Evolutionary conservation across 371 early-diverging fungal genomes (phyloP), one percentile per base, ranked within the genome.

Genomic region (Batrachochytrium dendrobatidis): DNA sequence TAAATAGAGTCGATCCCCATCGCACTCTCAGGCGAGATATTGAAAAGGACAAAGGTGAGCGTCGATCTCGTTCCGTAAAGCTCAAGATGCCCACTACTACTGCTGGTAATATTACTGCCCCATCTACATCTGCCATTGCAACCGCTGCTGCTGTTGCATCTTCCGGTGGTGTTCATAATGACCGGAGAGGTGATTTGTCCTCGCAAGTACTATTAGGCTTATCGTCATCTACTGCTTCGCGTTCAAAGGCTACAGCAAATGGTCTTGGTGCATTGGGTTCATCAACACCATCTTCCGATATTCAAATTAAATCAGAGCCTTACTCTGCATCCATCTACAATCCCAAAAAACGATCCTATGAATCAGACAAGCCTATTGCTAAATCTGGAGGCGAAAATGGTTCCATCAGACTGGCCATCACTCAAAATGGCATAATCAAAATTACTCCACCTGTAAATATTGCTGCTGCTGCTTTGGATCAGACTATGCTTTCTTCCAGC

Each of bases 381-480:
- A 39, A 39, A n/a, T 15, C 39, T n/a, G 39, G 39, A 12, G 39
- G 39, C 39, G 68, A 68, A 30, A 60, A 68, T 49, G 68, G 65
- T 24, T 28, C 29, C 1, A 64, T 68, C 54, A 68, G 65, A 49
- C 60, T 68, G n/a, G 63, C 61, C 2, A 51, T 68, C 44, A 43
- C 60, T 1, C 59, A 64, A 7, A 62, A 56, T 43, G 69, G 69
- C 43, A 68, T 62, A 46, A 55, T 68, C 53, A 68, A 68, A 45
- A 53, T 68, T 51, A 68, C 63, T 31, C 60, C 59, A 26, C 34
- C 64, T 12, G 60, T 62, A 3, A 22, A 57, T 1, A 34, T 59
- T 26, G 45, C 52, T 3, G 48, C 58, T 3, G 31, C 44, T 28
- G 34, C 61, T 39, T 12, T n/a, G 15, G 39, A 12, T 12, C 39